Base-by-base conservation (phyloP, 768 basidiomycete genomes). In the Termitomyces sp. region DNA sequence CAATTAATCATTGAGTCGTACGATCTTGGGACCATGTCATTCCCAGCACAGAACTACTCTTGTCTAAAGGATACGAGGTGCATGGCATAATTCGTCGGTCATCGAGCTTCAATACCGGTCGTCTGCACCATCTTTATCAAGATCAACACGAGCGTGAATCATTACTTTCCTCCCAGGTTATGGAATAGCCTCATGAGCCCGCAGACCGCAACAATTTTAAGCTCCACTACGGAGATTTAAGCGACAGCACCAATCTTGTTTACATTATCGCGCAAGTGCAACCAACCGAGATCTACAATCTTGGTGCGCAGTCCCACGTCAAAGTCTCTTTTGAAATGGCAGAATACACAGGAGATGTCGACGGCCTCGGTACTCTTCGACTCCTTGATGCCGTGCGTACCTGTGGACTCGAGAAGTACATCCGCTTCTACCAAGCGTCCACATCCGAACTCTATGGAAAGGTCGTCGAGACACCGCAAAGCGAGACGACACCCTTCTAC, bases 261-360 rank as follows among this genome's bases (percentile, higher is more conserved):
- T 94, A 94, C 73, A 89, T 98, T 76, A 87, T 98, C 69, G 89
- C 96, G 3, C 86, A 92, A 65, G 94, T 97, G 54, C 90, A 90
- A 70, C 95, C 95, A 2, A 87, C 93, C 21, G 96, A 98, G 74
- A 87, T 98, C 59, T 98, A 97, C 83, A 98, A 98, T 72, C 87
- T 98, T 52, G 95, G 94, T 45, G 95, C 95, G 15, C 95, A 98
- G 71, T 94, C 91, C 43, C 95, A 98, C 75, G 95, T 98, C 78
- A 98, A 98, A 73, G 95, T 98, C 62, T 97, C 94, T 28, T 98
- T 98, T 71, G 96, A 98, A 73, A 96, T 98, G 93, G 92, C 95
- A 26, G 95, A 98, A 73, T 98, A 98, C 76, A 98, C 96, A 0
- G 94, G 91, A 50, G 96, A 98, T 67, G 95, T 98, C 49, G 95